Conservation (phyloP, 2,329 filamentous ascomycete species). For the Ascomycota sp. region DNA sequence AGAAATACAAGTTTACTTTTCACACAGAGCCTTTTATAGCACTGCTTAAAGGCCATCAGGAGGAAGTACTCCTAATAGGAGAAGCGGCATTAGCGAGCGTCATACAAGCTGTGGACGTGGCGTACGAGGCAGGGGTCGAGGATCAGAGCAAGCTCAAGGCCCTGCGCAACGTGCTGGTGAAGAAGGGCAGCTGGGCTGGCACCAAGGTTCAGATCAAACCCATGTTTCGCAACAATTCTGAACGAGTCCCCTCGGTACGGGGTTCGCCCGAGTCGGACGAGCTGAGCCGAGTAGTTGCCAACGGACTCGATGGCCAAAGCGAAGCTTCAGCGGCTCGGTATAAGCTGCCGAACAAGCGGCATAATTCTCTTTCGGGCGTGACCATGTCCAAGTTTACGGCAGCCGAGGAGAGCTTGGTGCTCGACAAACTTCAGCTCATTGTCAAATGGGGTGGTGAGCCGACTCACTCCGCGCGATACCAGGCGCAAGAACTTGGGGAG, state of each 20-base stretch:
- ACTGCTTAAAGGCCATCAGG: slow-evolving; percentile 81
- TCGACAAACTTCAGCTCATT: slow-evolving; percentile 92
- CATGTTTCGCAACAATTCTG: slow-evolving; percentile 84
- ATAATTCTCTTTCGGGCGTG: slow-evolving; percentile 72
- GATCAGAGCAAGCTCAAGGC: slow-evolving; percentile 72
- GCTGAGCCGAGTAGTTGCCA: slow-evolving; percentile 6
- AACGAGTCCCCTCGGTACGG: slow-evolving; percentile 24
- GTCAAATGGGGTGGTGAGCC: slow-evolving; percentile 99
- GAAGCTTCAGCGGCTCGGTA: slow-evolving; percentile 5
- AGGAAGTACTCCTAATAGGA: slow-evolving; percentile 86
- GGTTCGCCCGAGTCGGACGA: slow-evolving; percentile 14
- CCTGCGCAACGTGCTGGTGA: slow-evolving; percentile 68
- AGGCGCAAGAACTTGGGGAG: slow-evolving; percentile 82
- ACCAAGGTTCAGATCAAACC: slow-evolving; percentile 99
- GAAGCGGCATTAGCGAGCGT: slow-evolving; percentile 80
- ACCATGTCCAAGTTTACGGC: slow-evolving; percentile 90
- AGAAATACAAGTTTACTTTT: slow-evolving; percentile 99
- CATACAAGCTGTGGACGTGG: slow-evolving; percentile 65
- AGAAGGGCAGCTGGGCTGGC: slow-evolving; percentile 84
- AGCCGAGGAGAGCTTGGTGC: slow-evolving; percentile 73
- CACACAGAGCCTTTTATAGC: slow-evolving; percentile 93
- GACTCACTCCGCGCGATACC: slow-evolving; percentile 90
- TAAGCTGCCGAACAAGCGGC: slow-evolving; percentile 32
- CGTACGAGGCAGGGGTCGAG: slow-evolving; percentile 60
- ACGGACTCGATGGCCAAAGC: slow-evolving; percentile 6